Evolutionary conservation across 352 stramenopile genomes (phyloP), one percentile per base, ranked within the genome.

Genomic region (Pilasporangium apinafurcum): DNA sequence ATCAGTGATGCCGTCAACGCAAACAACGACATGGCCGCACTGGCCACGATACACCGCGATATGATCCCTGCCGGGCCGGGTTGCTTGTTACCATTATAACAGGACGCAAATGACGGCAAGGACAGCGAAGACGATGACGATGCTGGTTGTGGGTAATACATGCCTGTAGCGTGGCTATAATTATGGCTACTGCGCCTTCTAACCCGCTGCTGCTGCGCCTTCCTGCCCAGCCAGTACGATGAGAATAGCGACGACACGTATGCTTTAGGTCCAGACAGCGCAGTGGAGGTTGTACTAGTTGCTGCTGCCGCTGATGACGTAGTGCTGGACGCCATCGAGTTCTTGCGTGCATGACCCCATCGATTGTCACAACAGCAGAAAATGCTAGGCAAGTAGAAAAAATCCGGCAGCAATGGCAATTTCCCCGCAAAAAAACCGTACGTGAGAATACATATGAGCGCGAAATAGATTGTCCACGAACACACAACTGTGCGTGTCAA

Each of bases 381-480:
- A 28, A 52, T 20, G 5, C 44, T 53, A 10, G 73, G 56, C 12
- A 74, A 48, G 31, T 56, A 57, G 5, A 86, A 44, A 8, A 83
- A 56, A 20, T 80, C 59, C 9, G 68, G 77, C 5, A 80, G 53
- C 4, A 84, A 56, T 28, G 75, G 75, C 17, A 87, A 43, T 30
- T 59, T 44, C 8, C 66, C 62, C 3, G 64, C 68, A 36, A 72
- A 81, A 48, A 76, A 82, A 14, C 68, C 74, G 48, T 65, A 81
- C 24, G 74, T 83, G 14, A 86, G 45, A 10, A 56, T 50, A 6
- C 44, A 34, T 3, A 86, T 37, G 1, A 86, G 56, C 8, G 53
- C 58, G 4, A 66, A 28, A 48, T 83, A 86, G 1, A 80, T 53
- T 0, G 51, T 44, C 74, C 74, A 86, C 2, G 65, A 69, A 12